A percentile compares a stretch with the other conserved stretches of the same genome.
phyloP scores from a whole-genome alignment of 805 yeast genomes.

The Suhomyces kilbournensis region DNA sequence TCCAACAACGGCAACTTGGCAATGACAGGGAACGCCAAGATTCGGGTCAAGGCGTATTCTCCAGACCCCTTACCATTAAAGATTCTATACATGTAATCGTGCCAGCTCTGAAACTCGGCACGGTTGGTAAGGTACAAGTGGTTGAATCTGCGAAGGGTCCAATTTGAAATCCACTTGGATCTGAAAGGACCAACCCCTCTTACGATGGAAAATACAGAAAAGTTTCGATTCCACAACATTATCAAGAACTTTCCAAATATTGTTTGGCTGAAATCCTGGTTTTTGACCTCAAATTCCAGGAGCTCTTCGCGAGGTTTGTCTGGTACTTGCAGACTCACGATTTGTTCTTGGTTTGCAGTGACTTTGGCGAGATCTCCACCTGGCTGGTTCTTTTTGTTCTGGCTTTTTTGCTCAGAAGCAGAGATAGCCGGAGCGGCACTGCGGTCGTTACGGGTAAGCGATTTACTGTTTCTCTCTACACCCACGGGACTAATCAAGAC shows the following conservation, averaged over 20 bases:
- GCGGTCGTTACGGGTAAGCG: slow-evolving; percentile 15
- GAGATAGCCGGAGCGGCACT: slow-evolving; percentile 9
- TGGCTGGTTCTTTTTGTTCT: slow-evolving; percentile 14
- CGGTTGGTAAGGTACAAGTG: slow-evolving; percentile 39
- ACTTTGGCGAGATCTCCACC: slow-evolving; percentile 10
- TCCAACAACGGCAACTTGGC: slow-evolving; percentile 56
- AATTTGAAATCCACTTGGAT: slow-evolving; percentile 47
- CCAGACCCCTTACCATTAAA: slow-evolving; percentile 61
- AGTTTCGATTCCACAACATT: slow-evolving; percentile 50
- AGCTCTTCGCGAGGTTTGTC: slow-evolving; percentile 13
- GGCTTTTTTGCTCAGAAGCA: slow-evolving; percentile 7
- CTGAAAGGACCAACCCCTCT: slow-evolving; percentile 53
- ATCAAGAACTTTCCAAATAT: slow-evolving; percentile 25
- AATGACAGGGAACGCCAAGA: slow-evolving; percentile 58
- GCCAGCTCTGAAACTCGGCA: slow-evolving; percentile 39
- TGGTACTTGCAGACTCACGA: slow-evolving; percentile 22
- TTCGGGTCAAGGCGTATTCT: slow-evolving; percentile 58
- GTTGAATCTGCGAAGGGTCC: slow-evolving; percentile 50
- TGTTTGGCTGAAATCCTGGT: slow-evolving; percentile 8
- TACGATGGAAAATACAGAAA: slow-evolving; percentile 54
- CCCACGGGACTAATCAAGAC: slow-evolving; percentile 44
- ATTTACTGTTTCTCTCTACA: slow-evolving; percentile 34
- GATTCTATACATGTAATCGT: slow-evolving; percentile 51
- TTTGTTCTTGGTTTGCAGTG: slow-evolving; percentile 25
- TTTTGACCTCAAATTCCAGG: slow-evolving; percentile 7